A percentile compares a stretch with the other conserved stretches of the same genome.
phyloP scores from a whole-genome alignment of 2,329 filamentous ascomycete species.

The Verticillium dahliae region DNA sequence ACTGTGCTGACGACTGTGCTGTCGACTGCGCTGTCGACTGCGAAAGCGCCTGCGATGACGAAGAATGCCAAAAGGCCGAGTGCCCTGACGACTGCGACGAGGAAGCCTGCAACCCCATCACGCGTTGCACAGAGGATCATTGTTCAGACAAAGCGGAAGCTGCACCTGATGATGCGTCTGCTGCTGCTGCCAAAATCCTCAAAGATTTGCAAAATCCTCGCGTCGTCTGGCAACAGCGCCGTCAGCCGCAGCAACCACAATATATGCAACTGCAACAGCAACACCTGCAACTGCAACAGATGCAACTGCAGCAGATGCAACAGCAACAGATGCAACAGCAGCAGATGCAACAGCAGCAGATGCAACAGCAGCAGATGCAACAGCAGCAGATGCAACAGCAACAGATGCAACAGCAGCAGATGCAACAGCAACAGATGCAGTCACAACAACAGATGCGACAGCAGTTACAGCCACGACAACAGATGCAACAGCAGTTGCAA shows the following conservation, averaged over 20 bases:
- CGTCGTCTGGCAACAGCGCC: not conserved
- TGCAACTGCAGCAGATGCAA: no score
- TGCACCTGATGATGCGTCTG: not conserved
- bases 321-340: no score
- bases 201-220: not conserved
- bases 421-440: no score
- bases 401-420: no score
- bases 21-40: slow-evolving; percentile 25
- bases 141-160: slow-evolving; percentile 16
- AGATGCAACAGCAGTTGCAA: no score
- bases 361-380: no score
- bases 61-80: slow-evolving; percentile 28
- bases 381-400: no score
- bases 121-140: slow-evolving; percentile 26
- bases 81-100: slow-evolving; percentile 32
- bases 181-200: not conserved
- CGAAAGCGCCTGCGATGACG: slow-evolving; percentile 20
- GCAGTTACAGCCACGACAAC: no score
- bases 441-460: no score
- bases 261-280: not conserved
- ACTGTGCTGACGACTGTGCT: no score
- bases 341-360: no score
- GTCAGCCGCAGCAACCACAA: not conserved
- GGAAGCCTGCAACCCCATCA: slow-evolving; percentile 27
- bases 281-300: no score